These are phyloP conservation scores for Lobosporangium transversale DNA, from an alignment of 192 early-diverging fungal genomes.

Conservation along the genomic window DNA sequence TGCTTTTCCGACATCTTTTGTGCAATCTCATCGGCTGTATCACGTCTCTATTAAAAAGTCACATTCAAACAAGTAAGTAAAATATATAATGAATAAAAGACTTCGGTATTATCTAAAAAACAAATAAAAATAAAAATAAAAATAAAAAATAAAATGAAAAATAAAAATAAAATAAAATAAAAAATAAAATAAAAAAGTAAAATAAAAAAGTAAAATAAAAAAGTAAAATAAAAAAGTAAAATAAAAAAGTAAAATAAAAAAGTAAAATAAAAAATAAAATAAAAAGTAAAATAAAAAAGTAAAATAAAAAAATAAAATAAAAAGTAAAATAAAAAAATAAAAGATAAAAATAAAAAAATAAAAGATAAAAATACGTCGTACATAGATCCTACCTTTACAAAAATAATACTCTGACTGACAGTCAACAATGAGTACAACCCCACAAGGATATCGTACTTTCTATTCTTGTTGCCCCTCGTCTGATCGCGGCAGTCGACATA, in stretches of 20 bases:
- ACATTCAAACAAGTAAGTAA: background rate
- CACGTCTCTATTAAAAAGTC: conserved; percentile 62
- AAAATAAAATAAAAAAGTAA: no score
- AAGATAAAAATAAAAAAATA: conserved; percentile 11
- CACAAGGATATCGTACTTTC: conserved; percentile 82
- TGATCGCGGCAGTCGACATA: conserved; percentile 92
- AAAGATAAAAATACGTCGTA: background rate
- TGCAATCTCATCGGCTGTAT: conserved; percentile 85
- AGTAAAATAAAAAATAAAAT: no score
- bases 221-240: no score
- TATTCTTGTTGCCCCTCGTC: conserved; percentile 52
- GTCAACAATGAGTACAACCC: conserved; percentile 85
- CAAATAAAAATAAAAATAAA: no score
- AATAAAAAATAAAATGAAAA: no score
- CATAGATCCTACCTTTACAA: conserved; percentile 74
- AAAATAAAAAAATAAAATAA: no score
- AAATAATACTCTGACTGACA: conserved; percentile 96
- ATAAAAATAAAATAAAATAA: no score
- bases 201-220: no score
- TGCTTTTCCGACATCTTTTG: conserved; percentile 80
- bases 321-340: background rate
- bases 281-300: no score
- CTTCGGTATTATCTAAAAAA: no score
- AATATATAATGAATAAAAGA: background rate
- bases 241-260: no score